Evolutionary conservation across 1,139 yeast species (phyloP).

Genomic region (Suhomyces bribrorum): DNA sequence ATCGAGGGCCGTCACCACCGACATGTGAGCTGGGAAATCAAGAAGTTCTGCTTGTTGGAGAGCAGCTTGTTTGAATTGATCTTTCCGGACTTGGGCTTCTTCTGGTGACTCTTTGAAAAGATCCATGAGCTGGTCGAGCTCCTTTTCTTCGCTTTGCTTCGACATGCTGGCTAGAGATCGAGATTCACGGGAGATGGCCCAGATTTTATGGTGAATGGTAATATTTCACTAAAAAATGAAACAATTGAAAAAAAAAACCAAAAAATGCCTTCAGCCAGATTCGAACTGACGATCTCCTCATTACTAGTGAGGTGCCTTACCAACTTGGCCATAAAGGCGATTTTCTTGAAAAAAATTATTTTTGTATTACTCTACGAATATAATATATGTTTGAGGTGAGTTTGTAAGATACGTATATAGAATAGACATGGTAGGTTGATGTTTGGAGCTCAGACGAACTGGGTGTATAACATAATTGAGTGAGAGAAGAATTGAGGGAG

Average conservation of each 20-base stretch:
- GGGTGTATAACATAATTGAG: too few species aligned
- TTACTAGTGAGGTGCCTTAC: constrained; percentile 90
- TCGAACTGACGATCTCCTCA: constrained; percentile 87
- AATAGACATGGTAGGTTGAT: too few species aligned
- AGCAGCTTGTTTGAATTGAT: constrained; percentile 29
- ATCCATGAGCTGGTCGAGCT: constrained; percentile 35
- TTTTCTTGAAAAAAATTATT: background rate
- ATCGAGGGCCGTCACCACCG: constrained; percentile 74
- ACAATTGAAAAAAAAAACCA: constrained; percentile 2
- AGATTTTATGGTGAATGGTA: too few species aligned
- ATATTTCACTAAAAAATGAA: background rate
- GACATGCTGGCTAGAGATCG: too few species aligned
- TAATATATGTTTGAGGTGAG: too few species aligned
- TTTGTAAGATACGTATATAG: too few species aligned
- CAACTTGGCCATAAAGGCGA: constrained; percentile 59
- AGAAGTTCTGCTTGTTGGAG: constrained; percentile 23
- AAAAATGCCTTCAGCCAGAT: constrained; percentile 73
- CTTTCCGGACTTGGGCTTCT: constrained; percentile 35
- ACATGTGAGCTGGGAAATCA: constrained; percentile 40
- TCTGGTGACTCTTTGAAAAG: constrained; percentile 38
- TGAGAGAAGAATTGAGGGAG: too few species aligned
- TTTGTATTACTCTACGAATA: background rate
- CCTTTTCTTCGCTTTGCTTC: constrained; percentile 26
- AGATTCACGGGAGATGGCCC: too few species aligned
- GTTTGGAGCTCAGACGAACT: too few species aligned